These are phyloP conservation scores for Chaetomium sp. DNA, from an alignment of 2,329 filamentous ascomycete genomes.

Conservation along the genomic window DNA sequence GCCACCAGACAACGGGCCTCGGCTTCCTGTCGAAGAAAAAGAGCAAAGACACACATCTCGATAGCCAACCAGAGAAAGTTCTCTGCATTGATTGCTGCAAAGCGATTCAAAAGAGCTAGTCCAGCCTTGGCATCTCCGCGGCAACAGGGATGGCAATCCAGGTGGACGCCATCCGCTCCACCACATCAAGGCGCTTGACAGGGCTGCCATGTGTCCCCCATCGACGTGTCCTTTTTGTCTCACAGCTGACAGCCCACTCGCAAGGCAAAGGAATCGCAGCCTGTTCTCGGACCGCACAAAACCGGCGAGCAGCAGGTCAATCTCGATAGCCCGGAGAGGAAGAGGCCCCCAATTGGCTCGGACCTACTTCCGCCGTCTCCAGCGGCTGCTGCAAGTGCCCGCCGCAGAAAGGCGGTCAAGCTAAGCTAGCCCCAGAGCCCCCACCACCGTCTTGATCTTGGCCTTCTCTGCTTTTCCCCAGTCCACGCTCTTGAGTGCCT, in stretches of 20 bases:
- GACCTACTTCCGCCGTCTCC: constrained; percentile 16
- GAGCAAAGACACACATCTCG: background rate
- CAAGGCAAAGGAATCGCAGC: constrained; percentile 1
- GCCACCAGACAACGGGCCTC: background rate
- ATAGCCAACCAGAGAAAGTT: constrained; percentile 16
- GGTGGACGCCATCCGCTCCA: constrained; percentile 12
- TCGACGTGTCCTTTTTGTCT: constrained; percentile 21
- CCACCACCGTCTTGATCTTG: constrained; percentile 47
- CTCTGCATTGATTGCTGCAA: constrained; percentile 12
- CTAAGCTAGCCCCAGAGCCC: constrained; percentile 45
- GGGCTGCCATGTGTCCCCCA: constrained; percentile 24
- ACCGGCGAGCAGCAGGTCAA: background rate
- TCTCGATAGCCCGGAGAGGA: background rate
- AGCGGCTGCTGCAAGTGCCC: background rate
- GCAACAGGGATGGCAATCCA: constrained; percentile 15
- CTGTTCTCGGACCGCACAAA: background rate
- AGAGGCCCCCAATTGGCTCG: constrained; percentile 16
- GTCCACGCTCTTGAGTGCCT: constrained; percentile 55
- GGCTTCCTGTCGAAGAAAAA: background rate
- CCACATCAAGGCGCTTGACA: constrained; percentile 14
- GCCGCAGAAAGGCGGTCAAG: constrained; percentile 19
- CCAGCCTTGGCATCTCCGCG: constrained; percentile 15
- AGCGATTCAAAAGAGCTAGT: background rate
- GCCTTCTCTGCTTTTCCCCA: constrained; percentile 58
- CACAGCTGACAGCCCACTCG: background rate